Percentiles rank a stretch among this genome's conserved stretches.
These are phyloP conservation scores for Caloboletus firmus DNA, from an alignment of 1,284 basidiomycete species.

Conservation along the genomic window DNA sequence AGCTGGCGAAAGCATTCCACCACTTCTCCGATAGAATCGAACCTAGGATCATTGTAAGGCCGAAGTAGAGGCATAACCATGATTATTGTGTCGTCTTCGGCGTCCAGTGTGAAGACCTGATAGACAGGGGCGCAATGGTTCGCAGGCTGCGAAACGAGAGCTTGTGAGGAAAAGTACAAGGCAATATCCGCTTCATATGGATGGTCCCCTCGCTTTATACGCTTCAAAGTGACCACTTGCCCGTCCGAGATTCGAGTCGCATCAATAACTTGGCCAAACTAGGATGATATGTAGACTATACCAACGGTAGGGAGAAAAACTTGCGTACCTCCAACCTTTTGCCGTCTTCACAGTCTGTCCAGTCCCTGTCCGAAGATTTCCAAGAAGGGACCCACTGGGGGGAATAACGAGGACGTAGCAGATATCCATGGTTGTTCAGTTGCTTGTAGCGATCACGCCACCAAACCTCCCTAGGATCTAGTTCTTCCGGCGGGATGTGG, in stretches of 20 bases:
- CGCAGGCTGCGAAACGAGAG: slow-evolving; percentile 14
- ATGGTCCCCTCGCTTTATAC: background rate
- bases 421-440: slow-evolving; percentile 35
- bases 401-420: slow-evolving; percentile 37
- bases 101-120: slow-evolving; percentile 26
- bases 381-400: slow-evolving; percentile 41
- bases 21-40: slow-evolving; percentile 37
- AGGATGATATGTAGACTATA: background rate
- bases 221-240: slow-evolving; percentile 6
- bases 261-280: slow-evolving; percentile 30
- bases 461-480: slow-evolving; percentile 15
- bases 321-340: slow-evolving; percentile 1
- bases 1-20: slow-evolving; percentile 38
- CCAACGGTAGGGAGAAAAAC: background rate
- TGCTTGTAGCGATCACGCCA: slow-evolving; percentile 20
- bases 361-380: slow-evolving; percentile 16
- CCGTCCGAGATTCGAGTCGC: slow-evolving; percentile 35
- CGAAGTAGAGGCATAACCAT: slow-evolving; percentile 38
- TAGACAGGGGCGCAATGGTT: slow-evolving; percentile 41
- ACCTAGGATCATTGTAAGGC: slow-evolving; percentile 23
- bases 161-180: slow-evolving; percentile 20
- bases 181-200: slow-evolving; percentile 33
- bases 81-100: slow-evolving; percentile 12
- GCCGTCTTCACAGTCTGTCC: background rate
- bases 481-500: slow-evolving; percentile 5